Percentiles rank a stretch among this genome's conserved stretches.
Evolutionary conservation across 305 asterid genomes (phyloP).

Genomic region (Ajuga reptans): DNA sequence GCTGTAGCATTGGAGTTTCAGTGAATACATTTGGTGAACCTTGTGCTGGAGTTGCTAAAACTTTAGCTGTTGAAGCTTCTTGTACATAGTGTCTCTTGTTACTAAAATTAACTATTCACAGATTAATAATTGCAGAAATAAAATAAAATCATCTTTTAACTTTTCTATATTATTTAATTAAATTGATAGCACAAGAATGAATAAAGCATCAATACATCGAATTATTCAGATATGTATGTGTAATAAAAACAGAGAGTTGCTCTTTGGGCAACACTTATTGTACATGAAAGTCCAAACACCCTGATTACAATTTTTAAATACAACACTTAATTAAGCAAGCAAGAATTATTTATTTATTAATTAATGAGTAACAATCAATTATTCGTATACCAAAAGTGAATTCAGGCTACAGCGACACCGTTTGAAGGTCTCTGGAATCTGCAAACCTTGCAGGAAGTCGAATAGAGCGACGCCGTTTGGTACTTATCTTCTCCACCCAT

Average conservation of each 20-base stretch:
- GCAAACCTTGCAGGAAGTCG: conserved; percentile 46
- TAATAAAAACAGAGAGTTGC: neutral
- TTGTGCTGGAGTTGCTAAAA: conserved; percentile 52
- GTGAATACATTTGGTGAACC: conserved; percentile 65
- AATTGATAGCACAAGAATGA: neutral
- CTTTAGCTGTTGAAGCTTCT: conserved; percentile 86
- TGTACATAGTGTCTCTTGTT: conserved; percentile 35
- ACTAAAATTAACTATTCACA: neutral
- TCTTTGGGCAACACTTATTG: neutral
- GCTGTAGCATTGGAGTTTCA: conserved; percentile 67
- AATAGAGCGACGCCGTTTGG: conserved; percentile 42
- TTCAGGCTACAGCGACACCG: conserved; percentile 23
- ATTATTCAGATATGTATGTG: neutral
- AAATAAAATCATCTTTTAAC: neutral
- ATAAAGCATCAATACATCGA: neutral
- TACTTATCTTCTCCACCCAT: conserved; percentile 67
- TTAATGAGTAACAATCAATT: neutral
- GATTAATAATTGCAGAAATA: conserved; percentile 6
- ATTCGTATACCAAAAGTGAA: neutral
- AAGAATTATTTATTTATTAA: conserved; percentile 12
- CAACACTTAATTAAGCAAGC: neutral
- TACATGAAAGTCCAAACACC: neutral
- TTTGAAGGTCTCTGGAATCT: conserved; percentile 37
- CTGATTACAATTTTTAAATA: neutral
- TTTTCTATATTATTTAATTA: too few species aligned